Percentiles rank a stretch among this genome's conserved stretches.
Evolutionary conservation across 441 rosid genomes (phyloP).

Genomic region (Sinapis alba): DNA sequence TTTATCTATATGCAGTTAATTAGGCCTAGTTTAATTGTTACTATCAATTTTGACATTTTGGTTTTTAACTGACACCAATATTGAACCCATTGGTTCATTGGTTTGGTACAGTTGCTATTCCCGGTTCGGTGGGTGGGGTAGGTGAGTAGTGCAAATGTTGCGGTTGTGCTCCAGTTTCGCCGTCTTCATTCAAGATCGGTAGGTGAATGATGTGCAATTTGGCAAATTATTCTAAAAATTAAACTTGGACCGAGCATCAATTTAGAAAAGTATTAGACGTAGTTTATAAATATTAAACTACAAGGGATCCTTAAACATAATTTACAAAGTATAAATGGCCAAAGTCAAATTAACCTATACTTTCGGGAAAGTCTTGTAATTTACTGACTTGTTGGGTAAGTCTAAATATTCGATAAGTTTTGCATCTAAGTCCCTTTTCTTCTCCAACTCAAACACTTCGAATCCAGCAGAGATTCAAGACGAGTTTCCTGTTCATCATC

Average conservation of each 20-base stretch:
- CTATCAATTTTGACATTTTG: background rate
- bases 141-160: constrained; percentile 35
- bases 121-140: constrained; percentile 40
- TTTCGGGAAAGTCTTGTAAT: constrained; percentile 11
- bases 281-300: background rate
- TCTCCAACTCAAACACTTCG: constrained; percentile 23
- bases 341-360: background rate
- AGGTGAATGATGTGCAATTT: constrained; percentile 37
- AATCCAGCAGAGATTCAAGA: constrained; percentile 23
- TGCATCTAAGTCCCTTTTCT: constrained; percentile 24
- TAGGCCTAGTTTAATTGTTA: background rate
- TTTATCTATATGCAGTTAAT: background rate
- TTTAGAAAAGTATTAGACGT: background rate
- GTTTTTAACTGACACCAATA: constrained; percentile 5
- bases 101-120: constrained; percentile 16
- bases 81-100: constrained; percentile 9
- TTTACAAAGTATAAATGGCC: background rate
- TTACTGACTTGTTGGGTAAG: constrained; percentile 42
- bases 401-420: constrained; percentile 36
- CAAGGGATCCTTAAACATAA: background rate
- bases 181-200: constrained; percentile 40
- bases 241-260: background rate
- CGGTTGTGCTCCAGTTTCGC: constrained; percentile 28
- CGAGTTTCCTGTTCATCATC: background rate
- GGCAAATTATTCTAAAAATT: background rate